Evolutionary conservation across 306 rosid species (phyloP), one percentile per base, ranked within the genome.

Genomic region (Begonia peltatifolia): DNA sequence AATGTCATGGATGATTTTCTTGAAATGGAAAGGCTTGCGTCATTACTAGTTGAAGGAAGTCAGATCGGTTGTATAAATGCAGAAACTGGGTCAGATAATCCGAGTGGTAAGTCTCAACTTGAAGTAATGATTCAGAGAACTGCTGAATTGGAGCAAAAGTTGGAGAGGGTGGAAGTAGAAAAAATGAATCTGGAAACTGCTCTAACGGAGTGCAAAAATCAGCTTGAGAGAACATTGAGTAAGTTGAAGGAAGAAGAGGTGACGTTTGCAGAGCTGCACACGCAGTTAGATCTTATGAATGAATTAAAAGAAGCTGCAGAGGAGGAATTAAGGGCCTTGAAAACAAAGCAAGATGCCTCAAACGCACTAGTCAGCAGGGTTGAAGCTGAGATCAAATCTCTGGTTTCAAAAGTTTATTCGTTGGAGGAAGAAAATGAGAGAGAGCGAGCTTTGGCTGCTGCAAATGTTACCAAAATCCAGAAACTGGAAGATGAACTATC

Each of bases 1-100:
- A 64, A 72, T 69, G 79, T 82, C 82, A 82, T 86, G 95, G 95
- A 82, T 60, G 95, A 86, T 67, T 86, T 86, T 67, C 85, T 82
- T 56, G 95, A 86, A 72, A 86, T 86, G 95, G 95, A 86, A 68
- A 79, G 60, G 70, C 77, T 86, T 55, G 93, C 72, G 54, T 80
- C 92, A 23, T 67, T 74, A 59, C 79, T 77, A 11, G 82, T 65
- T 53, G 18, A 17, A 1, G 18, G 58, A 71, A 67, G 61, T 52
- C 59, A 62, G 57, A 78, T 66, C 59, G 47, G 16, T 65, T 53
- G 38, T 52, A 68, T 25, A 25, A 25, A 64, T 58, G 61, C 13
- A 56, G 71, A 63, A 74, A 54, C 36, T 25, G 35, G 35, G 35
- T 25, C 6, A 25, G 35, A 25, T 25, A 25, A 25, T 3, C 6